A percentile compares a stretch with the other conserved stretches of the same genome.
phyloP scores from a whole-genome alignment of 139 green algal species.

The Astrephomene gubernaculifera region DNA sequence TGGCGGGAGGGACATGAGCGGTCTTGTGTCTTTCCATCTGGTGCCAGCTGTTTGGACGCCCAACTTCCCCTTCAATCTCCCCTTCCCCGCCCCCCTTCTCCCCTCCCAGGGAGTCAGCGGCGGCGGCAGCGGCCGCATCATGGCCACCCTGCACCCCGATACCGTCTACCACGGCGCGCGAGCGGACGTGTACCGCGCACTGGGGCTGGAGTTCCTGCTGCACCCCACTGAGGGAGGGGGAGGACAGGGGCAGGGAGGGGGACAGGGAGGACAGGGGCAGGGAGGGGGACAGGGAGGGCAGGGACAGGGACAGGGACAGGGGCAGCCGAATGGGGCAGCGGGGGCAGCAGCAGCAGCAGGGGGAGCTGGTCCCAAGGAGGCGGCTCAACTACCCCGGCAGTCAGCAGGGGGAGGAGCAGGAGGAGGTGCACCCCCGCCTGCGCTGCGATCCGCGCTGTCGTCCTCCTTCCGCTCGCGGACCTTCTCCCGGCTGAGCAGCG shows the following conservation, averaged over 20 bases:
- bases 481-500: no score
- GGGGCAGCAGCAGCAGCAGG: neutral
- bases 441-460: no score
- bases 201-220: constrained; percentile 27
- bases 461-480: neutral
- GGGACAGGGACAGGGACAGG: neutral
- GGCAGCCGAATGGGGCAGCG: neutral
- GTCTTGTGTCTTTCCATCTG: no score
- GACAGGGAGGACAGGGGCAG: neutral
- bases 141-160: constrained; percentile 22
- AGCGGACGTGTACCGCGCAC: constrained; percentile 24
- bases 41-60: no score
- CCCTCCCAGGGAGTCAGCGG: constrained; percentile 23
- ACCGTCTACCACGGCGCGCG: neutral
- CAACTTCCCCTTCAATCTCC: neutral
- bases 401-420: neutral
- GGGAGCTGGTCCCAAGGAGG: no score
- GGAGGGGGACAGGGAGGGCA: neutral
- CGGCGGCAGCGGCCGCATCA: constrained; percentile 13
- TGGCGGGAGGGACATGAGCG: no score
- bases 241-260: neutral
- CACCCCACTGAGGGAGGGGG: no score
- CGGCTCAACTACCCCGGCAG: no score
- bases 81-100: neutral
- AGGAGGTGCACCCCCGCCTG: neutral